Base-by-base conservation (phyloP, 2,329 filamentous ascomycete species). In the Sporothrix inflata region DNA sequence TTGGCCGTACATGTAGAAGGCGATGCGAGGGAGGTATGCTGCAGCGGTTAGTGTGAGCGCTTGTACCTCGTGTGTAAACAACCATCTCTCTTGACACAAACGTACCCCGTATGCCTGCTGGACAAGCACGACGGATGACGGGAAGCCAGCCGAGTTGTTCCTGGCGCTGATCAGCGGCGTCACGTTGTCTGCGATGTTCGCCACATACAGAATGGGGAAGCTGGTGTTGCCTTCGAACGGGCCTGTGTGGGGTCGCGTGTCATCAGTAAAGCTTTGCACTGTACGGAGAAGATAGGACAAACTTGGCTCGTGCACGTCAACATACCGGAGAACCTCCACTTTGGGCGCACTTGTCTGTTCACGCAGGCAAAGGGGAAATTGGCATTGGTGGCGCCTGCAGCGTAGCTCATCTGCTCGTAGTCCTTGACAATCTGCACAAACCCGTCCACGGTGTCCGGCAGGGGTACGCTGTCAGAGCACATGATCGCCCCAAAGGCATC, bases 101-200 rank as follows among this genome's bases (percentile, higher is more conserved):
- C 83, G 78, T 80, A 85, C 85, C 4, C 86, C 86, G 53, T 84
- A 87, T 0, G 83, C 83, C 60, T 87, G 84, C 75, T 86, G 85
- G 14, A 83, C 80, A 34, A 88, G 76, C 6, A 88, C 78, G 0
- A 82, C 80, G 0, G 85, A 86, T 16, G 80, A 82, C 0, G 70
- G 57, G 30, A 75, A 75, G 3, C 45, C 70, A 73, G 70, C 71
- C 55, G 72, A 73, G 55, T 73, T 75, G 69, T 75, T 75, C 5
- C 74, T 61, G 4, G 83, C 78, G 77, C 84, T 80, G 72, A 80
- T 68, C 49, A 83, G 74, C 5, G 85, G 85, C 34, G 85, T 86
- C 12, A 85, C 82, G 14, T 85, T 85, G 71, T 86, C 84, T 7
- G 82, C 79, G 6, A 78, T 74, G 70, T 82, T 83, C 12, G 81